phyloP scores from a whole-genome alignment of 441 rosid species.

The Omphalea diandra region DNA sequence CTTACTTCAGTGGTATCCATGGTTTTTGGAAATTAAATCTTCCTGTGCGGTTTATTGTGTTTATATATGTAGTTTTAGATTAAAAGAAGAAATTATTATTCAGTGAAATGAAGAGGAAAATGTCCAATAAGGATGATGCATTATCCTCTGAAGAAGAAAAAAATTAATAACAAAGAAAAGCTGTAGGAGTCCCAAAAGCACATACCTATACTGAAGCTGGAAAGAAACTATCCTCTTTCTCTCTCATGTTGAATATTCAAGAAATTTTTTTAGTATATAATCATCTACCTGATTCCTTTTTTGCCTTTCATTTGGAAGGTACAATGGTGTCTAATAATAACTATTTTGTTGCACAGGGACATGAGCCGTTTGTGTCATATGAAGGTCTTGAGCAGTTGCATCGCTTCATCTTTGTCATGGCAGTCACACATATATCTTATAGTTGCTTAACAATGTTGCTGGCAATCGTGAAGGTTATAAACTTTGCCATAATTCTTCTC shows the following conservation, averaged over 20 bases:
- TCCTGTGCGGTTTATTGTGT: no score
- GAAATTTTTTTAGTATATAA: neutral
- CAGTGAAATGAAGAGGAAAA: neutral
- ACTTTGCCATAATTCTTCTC: conserved; percentile 5
- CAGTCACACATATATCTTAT: conserved; percentile 83
- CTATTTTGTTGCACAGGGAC: conserved; percentile 48
- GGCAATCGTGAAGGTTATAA: conserved; percentile 78
- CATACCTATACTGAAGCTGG: neutral
- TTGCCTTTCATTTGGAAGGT: conserved; percentile 6
- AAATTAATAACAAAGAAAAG: neutral
- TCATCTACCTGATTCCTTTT: neutral
- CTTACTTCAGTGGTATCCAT: conserved; percentile 8
- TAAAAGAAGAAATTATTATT: neutral
- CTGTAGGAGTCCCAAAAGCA: neutral
- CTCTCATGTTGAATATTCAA: neutral
- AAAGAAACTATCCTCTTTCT: neutral
- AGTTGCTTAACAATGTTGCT: conserved; percentile 94
- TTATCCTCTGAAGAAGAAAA: neutral
- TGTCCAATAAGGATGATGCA: neutral
- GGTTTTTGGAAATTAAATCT: neutral
- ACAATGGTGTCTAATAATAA: conserved; percentile 12
- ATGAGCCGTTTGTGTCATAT: conserved; percentile 89
- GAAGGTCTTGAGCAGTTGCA: conserved; percentile 93
- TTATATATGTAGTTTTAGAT: no score
- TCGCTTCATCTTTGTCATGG: conserved; percentile 96